Evolutionary conservation across 352 stramenopile genomes (phyloP), one percentile per base, ranked within the genome.

Genomic region (Globisporangium spinosum): DNA sequence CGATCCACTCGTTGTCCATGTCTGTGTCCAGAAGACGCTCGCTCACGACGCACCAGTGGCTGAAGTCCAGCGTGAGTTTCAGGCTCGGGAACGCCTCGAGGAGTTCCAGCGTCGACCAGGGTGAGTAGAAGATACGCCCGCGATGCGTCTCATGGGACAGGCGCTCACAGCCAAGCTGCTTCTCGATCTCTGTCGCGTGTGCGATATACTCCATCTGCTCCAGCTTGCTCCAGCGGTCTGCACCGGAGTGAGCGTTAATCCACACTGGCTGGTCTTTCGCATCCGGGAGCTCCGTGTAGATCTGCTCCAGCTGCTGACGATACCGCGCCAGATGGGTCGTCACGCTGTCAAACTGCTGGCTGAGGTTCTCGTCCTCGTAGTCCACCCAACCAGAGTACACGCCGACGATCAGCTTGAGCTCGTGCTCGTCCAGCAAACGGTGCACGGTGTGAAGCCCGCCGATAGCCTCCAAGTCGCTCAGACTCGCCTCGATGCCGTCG

Each of bases 381-480:
- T 91, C 83, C 22, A 76, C 70, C 83, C 83, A 91, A 27, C 83
- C 81, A 7, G 81, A 90, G 74, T 91, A 91, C 9, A 90, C 76
- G 29, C 83, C 83, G 27, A 85, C 77, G 43, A 91, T 79, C 35
- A 91, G 71, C 67, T 85, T 68, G 70, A 91, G 65, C 9, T 86
- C 59, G 67, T 89, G 76, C 68, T 77, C 76, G 20, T 54, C 57
- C 12, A 91, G 69, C 56, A 89, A 58, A 25, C 79, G 62, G 17
- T 78, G 77, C 47, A 85, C 78, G 0, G 72, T 63, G 7, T 49
- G 27, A 15, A 72, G 22, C 3, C 82, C 82, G 4, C 83, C 83
- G n/a, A 90, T 58, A 13, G 77, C 71, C 51, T 80, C 69, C 38
- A 91, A 70, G 35, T 89, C 83, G 40, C 77, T 76, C 22, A 91